Percentiles rank a stretch among this genome's conserved stretches.
These are phyloP conservation scores for Zymoseptoria tritici DNA, from an alignment of 2,329 filamentous ascomycete genomes.

Conservation along the genomic window DNA sequence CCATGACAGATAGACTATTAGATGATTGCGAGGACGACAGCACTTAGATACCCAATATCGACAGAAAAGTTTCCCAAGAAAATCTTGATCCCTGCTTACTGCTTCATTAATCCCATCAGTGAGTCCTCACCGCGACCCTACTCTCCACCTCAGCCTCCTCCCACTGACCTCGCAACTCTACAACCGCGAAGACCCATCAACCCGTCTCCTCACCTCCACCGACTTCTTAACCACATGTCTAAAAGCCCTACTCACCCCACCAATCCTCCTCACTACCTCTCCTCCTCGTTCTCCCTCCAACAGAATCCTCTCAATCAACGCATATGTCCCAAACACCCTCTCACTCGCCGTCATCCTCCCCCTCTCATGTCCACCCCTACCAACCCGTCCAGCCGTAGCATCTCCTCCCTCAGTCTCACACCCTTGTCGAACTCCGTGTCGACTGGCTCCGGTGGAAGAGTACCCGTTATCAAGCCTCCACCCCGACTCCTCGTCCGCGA, in stretches of 20 bases:
- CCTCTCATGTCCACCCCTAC: too few relatives aligned
- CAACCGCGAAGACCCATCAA: not conserved
- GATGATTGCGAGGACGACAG: not conserved
- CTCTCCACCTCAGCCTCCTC: too few relatives aligned
- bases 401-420: too few relatives aligned
- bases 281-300: not conserved
- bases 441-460: not conserved
- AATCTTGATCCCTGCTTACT: not conserved
- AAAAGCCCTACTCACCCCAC: not conserved
- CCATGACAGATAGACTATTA: not conserved
- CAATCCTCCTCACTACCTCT: not conserved
- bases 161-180: too few relatives aligned
- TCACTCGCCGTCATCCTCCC: not conserved
- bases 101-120: too few relatives aligned
- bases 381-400: too few relatives aligned
- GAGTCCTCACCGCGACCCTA: too few relatives aligned
- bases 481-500: not conserved
- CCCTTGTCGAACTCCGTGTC: too few relatives aligned
- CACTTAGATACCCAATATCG: not conserved
- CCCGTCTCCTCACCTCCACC: not conserved
- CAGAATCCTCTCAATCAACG: slow-evolving; percentile 8
- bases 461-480: not conserved
- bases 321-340: slow-evolving; percentile 8
- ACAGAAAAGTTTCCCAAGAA: not conserved
- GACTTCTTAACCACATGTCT: not conserved